Evolutionary conservation across 2,329 filamentous ascomycete species (phyloP).

Genomic region (Alternaria conjuncta): DNA sequence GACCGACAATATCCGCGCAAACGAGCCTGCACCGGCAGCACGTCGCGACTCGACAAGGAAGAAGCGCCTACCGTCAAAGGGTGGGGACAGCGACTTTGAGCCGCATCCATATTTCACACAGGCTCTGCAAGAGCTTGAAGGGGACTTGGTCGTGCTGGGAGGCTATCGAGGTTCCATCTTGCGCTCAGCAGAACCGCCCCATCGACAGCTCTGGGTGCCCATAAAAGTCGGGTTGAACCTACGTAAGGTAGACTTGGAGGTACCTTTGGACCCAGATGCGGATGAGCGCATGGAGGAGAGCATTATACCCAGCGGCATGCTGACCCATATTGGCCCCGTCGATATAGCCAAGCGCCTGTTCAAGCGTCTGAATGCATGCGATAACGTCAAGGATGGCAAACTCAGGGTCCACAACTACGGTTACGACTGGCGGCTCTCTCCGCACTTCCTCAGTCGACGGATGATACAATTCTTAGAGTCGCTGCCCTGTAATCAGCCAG

Average conservation of each 20-base stretch:
- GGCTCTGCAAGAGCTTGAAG: constrained; percentile 72
- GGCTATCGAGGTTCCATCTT: constrained; percentile 92
- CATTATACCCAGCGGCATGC: constrained; percentile 86
- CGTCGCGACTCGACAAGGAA: constrained; percentile 20
- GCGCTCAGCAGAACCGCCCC: constrained; percentile 78
- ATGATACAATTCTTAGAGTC: constrained; percentile 76
- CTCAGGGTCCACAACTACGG: constrained; percentile 88
- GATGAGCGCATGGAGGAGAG: constrained; percentile 82
- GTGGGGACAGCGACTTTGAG: constrained; percentile 36
- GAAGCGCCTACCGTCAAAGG: constrained; percentile 18
- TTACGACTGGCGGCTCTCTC: constrained; percentile 93
- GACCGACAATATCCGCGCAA: constrained; percentile 26
- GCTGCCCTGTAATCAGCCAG: constrained; percentile 74
- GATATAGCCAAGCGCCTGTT: constrained; percentile 86
- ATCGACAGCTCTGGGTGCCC: constrained; percentile 92
- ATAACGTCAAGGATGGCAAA: constrained; percentile 73
- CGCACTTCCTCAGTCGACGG: constrained; percentile 73
- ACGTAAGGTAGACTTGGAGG: constrained; percentile 87
- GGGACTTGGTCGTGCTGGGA: constrained; percentile 86
- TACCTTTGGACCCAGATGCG: constrained; percentile 80
- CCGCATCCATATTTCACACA: constrained; percentile 59
- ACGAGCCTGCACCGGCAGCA: constrained; percentile 15
- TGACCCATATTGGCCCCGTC: constrained; percentile 89
- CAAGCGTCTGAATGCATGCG: constrained; percentile 74
- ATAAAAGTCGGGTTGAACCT: constrained; percentile 92